phyloP scores from a whole-genome alignment of 1,284 basidiomycete species.

The Fomitopsis betulina region DNA sequence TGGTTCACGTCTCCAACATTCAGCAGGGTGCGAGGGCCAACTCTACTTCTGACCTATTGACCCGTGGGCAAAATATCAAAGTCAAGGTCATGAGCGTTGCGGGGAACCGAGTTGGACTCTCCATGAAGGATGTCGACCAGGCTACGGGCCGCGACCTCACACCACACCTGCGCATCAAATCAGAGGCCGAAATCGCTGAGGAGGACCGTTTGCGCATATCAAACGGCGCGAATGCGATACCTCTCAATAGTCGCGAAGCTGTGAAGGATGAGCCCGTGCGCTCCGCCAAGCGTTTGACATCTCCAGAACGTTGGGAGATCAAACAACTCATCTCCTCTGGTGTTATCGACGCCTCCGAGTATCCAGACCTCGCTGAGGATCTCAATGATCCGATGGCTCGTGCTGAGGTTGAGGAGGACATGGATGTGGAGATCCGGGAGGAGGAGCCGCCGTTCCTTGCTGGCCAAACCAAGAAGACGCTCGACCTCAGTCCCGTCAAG shows the following conservation, averaged over 20 bases:
- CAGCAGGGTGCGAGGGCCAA: slow-evolving; percentile 81
- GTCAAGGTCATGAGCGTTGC: slow-evolving; percentile 95
- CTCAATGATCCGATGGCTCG: slow-evolving; percentile 73
- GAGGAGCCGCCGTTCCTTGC: slow-evolving; percentile 96
- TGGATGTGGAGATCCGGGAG: slow-evolving; percentile 96
- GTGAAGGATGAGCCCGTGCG: slow-evolving; percentile 51
- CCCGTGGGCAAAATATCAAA: slow-evolving; percentile 82
- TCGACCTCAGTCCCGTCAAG: slow-evolving; percentile 96
- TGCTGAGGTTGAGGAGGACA: slow-evolving; percentile 89
- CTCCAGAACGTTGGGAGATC: slow-evolving; percentile 98
- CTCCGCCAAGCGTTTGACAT: slow-evolving; percentile 89
- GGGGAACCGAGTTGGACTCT: slow-evolving; percentile 77
- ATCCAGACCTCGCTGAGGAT: slow-evolving; percentile 94
- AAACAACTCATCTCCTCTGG: slow-evolving; percentile 98
- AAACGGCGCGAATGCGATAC: slow-evolving; percentile 69
- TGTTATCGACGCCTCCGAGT: slow-evolving; percentile 88
- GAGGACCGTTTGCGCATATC: slow-evolving; percentile 67
- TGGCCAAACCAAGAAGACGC: slow-evolving; percentile 92
- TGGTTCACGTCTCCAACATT: slow-evolving; percentile 95
- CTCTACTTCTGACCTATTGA: slow-evolving; percentile 83
- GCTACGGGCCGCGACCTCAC: slow-evolving; percentile 84
- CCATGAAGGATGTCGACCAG: slow-evolving; percentile 99
- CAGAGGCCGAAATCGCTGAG: slow-evolving; percentile 82
- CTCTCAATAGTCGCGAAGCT: slow-evolving; percentile 40
- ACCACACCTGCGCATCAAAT: slow-evolving; percentile 90